Base-by-base conservation (phyloP, 257 asterid genomes). In the Scutellaria galericulata region DNA sequence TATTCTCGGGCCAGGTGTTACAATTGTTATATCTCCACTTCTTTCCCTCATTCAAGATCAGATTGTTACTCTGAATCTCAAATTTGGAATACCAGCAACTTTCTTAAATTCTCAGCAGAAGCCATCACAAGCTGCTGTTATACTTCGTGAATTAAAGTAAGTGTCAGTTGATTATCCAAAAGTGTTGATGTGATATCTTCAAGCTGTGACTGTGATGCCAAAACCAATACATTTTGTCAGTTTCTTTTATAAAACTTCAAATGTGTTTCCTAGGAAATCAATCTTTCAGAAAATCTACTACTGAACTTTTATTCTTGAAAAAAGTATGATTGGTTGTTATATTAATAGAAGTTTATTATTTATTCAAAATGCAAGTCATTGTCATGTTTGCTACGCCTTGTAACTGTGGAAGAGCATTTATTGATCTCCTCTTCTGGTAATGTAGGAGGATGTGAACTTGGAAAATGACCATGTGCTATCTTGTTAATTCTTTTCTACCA, bases 31-130 rank as follows among this genome's bases (percentile, higher is more conserved):
- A 79, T 95, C 98, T n/a, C 99, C 99, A 46, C 92, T 95, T 55
- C 96, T 95, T 69, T 95, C 99, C 71, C 97, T 95, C 79, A 95
- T 95, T 86, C 99, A 92, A 84, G 99, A 95, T 83, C 99, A 95
- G 89, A 95, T 95, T 72, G 82, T 87, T 75, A 85, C 99, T 13
- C 86, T 95, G 80, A 95, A 92, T 81, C 85, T 88, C 74, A 95
- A 92, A 84, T 95, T 61, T 78, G 98, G 96, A 71, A 89, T 95
- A 80, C 92, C 99, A 1, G 92, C 98, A 48, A 95, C 99, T 55
- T 95, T 95, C 86, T 85, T 95, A 71, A 95, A 95, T 86, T 95
- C 98, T 77, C 99, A 90, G 72, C 99, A 95, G 83, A 83, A 79
- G 82, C 76, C 89, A 50, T 78, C 89, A 53, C 98, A 91, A 86